Conservation (phyloP, 2,329 filamentous ascomycete genomes). For the Calonectria hongkongensis region DNA sequence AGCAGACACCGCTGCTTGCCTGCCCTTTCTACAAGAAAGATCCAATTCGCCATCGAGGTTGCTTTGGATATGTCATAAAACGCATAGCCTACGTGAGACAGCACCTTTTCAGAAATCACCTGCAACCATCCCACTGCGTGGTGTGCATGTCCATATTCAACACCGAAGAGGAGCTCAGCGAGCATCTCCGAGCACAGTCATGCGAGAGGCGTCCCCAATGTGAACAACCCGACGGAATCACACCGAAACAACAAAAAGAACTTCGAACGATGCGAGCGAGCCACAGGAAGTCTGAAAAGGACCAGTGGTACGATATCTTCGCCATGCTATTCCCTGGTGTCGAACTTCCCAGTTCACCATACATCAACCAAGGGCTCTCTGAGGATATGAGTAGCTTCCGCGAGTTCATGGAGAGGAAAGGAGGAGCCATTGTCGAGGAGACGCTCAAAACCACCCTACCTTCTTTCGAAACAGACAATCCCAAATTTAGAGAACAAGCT, state of each 20-base stretch:
- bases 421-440: slow-evolving; percentile 28
- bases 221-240: slow-evolving; percentile 34
- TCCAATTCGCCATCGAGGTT: slow-evolving; percentile 21
- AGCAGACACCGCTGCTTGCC: slow-evolving; percentile 1
- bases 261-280: slow-evolving; percentile 24
- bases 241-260: slow-evolving; percentile 23
- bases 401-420: slow-evolving; percentile 34
- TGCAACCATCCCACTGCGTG: slow-evolving; percentile 30
- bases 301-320: slow-evolving; percentile 38
- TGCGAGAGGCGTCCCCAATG: slow-evolving; percentile 29
- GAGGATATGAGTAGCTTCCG: slow-evolving; percentile 34
- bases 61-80: slow-evolving; percentile 23
- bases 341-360: slow-evolving; percentile 29
- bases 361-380: slow-evolving; percentile 27
- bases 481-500: slow-evolving; percentile 18
- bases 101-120: slow-evolving; percentile 31
- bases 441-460: slow-evolving; percentile 9
- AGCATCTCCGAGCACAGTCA: slow-evolving; percentile 26
- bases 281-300: slow-evolving; percentile 19
- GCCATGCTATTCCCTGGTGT: slow-evolving; percentile 16
- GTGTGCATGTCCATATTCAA: slow-evolving; percentile 26
- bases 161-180: slow-evolving; percentile 16
- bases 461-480: not conserved
- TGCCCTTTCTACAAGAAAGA: slow-evolving; percentile 39
- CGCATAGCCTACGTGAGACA: slow-evolving; percentile 35